Conservation (phyloP, 441 rosid species). For the Capsella rubella region DNA sequence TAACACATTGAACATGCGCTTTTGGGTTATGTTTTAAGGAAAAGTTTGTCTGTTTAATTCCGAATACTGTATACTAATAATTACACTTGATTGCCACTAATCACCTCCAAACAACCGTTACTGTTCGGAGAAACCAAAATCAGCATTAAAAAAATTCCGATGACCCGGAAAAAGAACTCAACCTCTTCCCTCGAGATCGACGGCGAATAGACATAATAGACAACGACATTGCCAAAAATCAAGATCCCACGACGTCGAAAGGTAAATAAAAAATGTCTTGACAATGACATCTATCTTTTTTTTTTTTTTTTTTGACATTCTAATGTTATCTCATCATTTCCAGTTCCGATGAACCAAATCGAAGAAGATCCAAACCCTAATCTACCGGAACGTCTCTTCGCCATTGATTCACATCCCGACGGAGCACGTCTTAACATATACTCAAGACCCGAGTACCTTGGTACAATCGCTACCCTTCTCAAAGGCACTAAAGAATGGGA, state of each 20-base stretch:
- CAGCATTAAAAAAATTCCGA: not conserved
- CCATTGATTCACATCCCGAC: not conserved
- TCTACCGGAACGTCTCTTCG: not conserved
- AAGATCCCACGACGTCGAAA: not conserved
- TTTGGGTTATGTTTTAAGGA: too few species aligned
- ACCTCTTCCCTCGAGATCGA: not conserved
- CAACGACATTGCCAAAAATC: not conserved
- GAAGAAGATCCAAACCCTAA: not conserved
- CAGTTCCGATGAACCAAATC: not conserved
- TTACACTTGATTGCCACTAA: not conserved
- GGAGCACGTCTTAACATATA: not conserved
- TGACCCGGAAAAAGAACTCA: not conserved
- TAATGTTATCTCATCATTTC: not conserved
- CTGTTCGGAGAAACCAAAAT: not conserved
- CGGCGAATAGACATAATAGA: not conserved
- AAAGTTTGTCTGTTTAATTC: too few species aligned
- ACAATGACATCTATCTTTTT: too few species aligned
- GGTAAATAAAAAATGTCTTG: not conserved
- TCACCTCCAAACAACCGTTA: not conserved
- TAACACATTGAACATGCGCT: too few species aligned
- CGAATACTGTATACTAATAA: too few species aligned
- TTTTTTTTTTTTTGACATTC: too few species aligned
- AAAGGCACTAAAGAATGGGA: not conserved
- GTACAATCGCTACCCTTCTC: not conserved
- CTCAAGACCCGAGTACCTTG: not conserved